These are phyloP conservation scores for Pyricularia sp. DNA, from an alignment of 2,329 filamentous ascomycete species.

Conservation along the genomic window DNA sequence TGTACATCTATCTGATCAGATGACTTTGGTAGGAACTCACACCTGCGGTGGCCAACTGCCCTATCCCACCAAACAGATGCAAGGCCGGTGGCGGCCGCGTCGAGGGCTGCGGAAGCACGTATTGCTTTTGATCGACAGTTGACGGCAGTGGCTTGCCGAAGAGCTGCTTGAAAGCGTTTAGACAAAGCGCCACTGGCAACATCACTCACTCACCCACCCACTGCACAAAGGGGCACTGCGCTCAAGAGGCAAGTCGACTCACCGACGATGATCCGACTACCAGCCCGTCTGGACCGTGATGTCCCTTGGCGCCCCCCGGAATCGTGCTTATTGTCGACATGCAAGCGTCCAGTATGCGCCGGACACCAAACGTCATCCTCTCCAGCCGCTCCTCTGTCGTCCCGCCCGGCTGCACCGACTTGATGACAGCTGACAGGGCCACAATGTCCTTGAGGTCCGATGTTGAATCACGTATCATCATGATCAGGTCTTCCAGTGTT, in stretches of 20 bases:
- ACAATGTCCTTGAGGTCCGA: slow-evolving; percentile 14
- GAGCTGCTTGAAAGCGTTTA: not conserved
- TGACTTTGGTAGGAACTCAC: not conserved
- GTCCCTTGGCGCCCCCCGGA: not conserved
- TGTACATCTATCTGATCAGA: not conserved
- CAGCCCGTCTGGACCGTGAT: not conserved
- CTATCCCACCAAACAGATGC: not conserved
- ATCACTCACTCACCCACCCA: not conserved
- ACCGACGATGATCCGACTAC: not conserved
- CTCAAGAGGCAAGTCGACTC: not conserved
- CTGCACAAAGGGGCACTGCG: not conserved
- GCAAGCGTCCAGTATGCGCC: slow-evolving; percentile 11
- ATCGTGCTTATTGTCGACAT: slow-evolving; percentile 9
- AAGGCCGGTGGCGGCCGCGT: not conserved
- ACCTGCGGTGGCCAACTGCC: not conserved
- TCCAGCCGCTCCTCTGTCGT: slow-evolving; percentile 9
- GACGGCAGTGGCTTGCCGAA: not conserved
- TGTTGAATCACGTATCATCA: slow-evolving; percentile 12
- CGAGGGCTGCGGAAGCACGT: not conserved
- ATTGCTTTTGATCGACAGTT: not conserved
- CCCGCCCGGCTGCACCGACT: slow-evolving; percentile 13
- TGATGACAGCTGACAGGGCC: slow-evolving; percentile 13
- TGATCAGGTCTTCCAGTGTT: slow-evolving; percentile 12
- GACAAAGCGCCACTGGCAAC: not conserved
- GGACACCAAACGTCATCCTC: slow-evolving; percentile 11